Base-by-base conservation (phyloP, 2,329 filamentous ascomycete genomes). In the Chaetothyriales sp. region DNA sequence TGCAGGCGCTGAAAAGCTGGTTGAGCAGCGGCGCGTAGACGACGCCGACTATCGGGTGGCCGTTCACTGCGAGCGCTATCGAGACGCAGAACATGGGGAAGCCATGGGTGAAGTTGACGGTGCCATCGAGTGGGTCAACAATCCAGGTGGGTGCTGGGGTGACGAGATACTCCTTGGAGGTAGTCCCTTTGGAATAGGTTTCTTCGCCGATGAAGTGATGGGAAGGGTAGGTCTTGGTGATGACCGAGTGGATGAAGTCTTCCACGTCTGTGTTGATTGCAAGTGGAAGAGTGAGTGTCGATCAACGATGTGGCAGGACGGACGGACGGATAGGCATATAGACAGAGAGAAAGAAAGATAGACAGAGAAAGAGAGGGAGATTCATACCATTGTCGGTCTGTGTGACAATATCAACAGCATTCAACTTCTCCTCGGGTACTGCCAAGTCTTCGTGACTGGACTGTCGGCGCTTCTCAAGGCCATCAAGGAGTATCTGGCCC, bases 21-120 rank as follows among this genome's bases (percentile, higher is more conserved):
- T 77, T 70, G 13, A 85, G 70, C 57, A 88, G 80, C 0, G 85
- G 85, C 0, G 84, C 83, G 60, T 84, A 79, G 61, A 89, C 82
- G 46, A 87, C 77, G 18, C 85, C 85, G 48, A 89, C 77, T 1
- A 82, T 66, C 2, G 85, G 82, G 25, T 71, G 66, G 5, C 76
- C 73, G 18, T 75, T 66, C 51, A 85, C 62, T 20, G 83, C 71
- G 61, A 89, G 81, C 47, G 75, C 84, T 61, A 89, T 87, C 37
- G 82, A 86, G 44, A 89, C 81, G 66, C 85, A 89, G 69, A 86
- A 88, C 81, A 87, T 86, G 53, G 83, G 83, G 63, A 86, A 87
- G 5, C 86, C 74, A 65, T 89, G 85, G 28, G 84, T 86, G 69
- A 85, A 89, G 71, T 89, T 89, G 54, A 89, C 83, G 2, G 85